Evolutionary conservation across 352 stramenopile species (phyloP).

Genomic region (Pythium coloratum): DNA sequence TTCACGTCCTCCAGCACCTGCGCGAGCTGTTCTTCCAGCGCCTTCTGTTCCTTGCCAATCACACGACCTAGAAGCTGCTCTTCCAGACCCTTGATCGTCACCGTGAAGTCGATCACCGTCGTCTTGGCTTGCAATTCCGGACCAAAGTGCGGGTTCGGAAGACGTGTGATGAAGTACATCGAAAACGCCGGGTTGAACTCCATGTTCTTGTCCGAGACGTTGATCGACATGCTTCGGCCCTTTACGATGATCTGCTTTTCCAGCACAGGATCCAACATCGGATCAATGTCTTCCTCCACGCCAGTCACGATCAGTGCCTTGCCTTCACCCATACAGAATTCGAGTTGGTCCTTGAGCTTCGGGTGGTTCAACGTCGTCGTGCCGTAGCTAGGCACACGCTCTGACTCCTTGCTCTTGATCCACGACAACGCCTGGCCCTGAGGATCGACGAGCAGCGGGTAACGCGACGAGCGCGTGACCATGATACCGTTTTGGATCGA

Average conservation of each 20-base stretch:
- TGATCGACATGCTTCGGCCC: constrained; percentile 96
- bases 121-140: constrained; percentile 98
- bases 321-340: constrained; percentile 97
- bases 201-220: constrained; percentile 99
- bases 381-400: constrained; percentile 94
- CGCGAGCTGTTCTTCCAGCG: constrained; percentile 97
- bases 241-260: constrained; percentile 97
- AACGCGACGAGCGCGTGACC: constrained; percentile 95
- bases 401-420: constrained; percentile 95
- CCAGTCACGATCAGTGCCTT: constrained; percentile 93
- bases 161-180: constrained; percentile 98
- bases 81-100: constrained; percentile 96
- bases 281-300: constrained; percentile 98
- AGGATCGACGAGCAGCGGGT: constrained; percentile 96
- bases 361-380: constrained; percentile 95
- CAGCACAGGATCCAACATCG: constrained; percentile 97
- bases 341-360: constrained; percentile 98
- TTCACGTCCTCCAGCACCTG: constrained; percentile 98
- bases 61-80: constrained; percentile 97
- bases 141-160: constrained; percentile 98
- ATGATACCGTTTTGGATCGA: constrained; percentile 99
- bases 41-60: constrained; percentile 98
- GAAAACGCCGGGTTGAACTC: constrained; percentile 97
- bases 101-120: constrained; percentile 98
- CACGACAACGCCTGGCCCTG: constrained; percentile 97